Conservation (phyloP, 2,329 filamentous ascomycete genomes). For the Exophiala sp. region DNA sequence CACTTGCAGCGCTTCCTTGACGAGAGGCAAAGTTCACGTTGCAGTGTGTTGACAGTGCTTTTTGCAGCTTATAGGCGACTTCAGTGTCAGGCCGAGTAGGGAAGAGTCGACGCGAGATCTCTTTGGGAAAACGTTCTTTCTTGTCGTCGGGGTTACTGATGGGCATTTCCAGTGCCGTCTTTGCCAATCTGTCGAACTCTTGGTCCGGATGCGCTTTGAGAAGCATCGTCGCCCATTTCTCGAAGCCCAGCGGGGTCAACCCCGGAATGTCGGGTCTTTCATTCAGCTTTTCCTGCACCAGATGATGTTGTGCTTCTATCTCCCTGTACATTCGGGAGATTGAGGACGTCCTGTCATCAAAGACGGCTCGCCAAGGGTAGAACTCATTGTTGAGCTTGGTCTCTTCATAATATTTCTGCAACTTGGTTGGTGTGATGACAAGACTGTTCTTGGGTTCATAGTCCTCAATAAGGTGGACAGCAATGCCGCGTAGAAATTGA, state of each 20-base stretch:
- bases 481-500: constrained; percentile 70
- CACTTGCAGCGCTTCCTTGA: constrained; percentile 34
- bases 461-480: constrained; percentile 68
- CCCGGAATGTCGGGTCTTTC: constrained; percentile 59
- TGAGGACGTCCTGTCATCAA: constrained; percentile 51
- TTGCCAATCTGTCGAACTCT: constrained; percentile 67
- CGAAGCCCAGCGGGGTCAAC: constrained; percentile 65
- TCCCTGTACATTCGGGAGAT: constrained; percentile 59
- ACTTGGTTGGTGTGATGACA: constrained; percentile 71
- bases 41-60: constrained; percentile 55
- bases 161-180: constrained; percentile 66
- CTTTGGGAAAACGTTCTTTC: constrained; percentile 72
- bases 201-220: constrained; percentile 73
- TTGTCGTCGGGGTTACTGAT: constrained; percentile 64
- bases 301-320: constrained; percentile 58
- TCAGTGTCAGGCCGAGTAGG: constrained; percentile 58
- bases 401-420: constrained; percentile 68
- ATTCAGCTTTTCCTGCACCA: constrained; percentile 55
- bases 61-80: constrained; percentile 58
- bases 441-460: constrained; percentile 64
- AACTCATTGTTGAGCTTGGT: constrained; percentile 63
- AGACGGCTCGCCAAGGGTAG: constrained; percentile 66
- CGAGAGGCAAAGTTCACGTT: constrained; percentile 43
- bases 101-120: constrained; percentile 70
- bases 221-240: constrained; percentile 67